Percentiles rank a stretch among this genome's conserved stretches.
These are phyloP conservation scores for Cryptosporidium baileyi DNA, from an alignment of 169 alveolate genomes.

Conservation along the genomic window DNA sequence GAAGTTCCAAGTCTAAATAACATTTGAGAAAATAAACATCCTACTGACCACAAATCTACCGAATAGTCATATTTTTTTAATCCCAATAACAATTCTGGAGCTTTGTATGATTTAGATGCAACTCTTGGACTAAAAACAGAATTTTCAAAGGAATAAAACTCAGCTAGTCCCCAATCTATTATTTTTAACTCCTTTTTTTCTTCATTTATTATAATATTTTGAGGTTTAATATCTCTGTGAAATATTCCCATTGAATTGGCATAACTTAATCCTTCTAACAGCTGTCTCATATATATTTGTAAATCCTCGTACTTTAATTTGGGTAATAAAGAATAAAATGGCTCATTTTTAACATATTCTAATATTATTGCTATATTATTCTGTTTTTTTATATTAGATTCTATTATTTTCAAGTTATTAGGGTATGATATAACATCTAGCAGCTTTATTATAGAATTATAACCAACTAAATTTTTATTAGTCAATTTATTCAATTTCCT, in stretches of 20 bases:
- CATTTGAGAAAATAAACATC: conserved; percentile 88
- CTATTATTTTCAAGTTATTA: background rate
- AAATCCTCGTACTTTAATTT: background rate
- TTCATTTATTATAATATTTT: conserved; percentile 71
- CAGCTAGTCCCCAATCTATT: conserved; percentile 78
- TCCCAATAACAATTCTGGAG: conserved; percentile 85
- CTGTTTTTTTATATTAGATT: background rate
- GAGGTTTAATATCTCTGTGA: conserved; percentile 77
- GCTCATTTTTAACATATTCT: conserved; percentile 39
- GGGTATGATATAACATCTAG: conserved; percentile 18
- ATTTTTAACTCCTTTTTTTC: conserved; percentile 71
- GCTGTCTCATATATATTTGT: conserved; percentile 49
- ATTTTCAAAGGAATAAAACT: conserved; percentile 18
- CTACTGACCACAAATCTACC: conserved; percentile 86
- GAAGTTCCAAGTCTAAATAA: conserved; percentile 74
- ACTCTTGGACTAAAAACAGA: conserved; percentile 72
- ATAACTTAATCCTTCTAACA: conserved; percentile 4
- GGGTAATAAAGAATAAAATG: conserved; percentile 38
- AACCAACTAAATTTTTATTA: background rate
- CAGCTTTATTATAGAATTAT: conserved; percentile 9
- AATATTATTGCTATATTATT: conserved; percentile 4
- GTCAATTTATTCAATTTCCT: background rate
- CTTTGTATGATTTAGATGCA: conserved; percentile 87
- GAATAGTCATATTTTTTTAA: conserved; percentile 80
- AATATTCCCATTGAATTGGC: conserved; percentile 69